Evolutionary conservation across 805 yeast genomes (phyloP).

Genomic region (Yarrowia keelungensis): DNA sequence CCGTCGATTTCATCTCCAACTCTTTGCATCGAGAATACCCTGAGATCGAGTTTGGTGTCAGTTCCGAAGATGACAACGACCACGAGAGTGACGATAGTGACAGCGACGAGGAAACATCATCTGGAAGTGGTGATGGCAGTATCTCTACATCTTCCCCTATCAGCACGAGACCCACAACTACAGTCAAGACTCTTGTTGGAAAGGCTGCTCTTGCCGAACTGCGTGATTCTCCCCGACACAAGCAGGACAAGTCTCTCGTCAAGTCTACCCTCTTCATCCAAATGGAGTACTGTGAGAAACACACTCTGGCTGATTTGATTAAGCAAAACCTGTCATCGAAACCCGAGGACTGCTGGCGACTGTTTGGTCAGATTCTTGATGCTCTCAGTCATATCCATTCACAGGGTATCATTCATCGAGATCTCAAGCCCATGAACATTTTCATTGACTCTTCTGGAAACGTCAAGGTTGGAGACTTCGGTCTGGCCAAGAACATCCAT

Average conservation of each 20-base stretch:
- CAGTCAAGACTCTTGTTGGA: constrained; percentile 32
- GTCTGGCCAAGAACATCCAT: constrained; percentile 77
- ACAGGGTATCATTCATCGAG: constrained; percentile 94
- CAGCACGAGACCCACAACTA: background rate
- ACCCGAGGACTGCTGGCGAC: constrained; percentile 86
- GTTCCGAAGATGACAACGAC: constrained; percentile 41
- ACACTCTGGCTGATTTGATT: constrained; percentile 83
- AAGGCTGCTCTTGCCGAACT: constrained; percentile 36
- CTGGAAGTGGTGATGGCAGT: background rate
- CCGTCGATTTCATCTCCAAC: constrained; percentile 46
- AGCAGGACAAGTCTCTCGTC: constrained; percentile 44
- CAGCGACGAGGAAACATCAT: constrained; percentile 21
- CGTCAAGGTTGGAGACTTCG: constrained; percentile 96
- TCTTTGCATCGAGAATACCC: constrained; percentile 43
- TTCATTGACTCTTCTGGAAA: constrained; percentile 90
- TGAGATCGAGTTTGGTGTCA: constrained; percentile 44
- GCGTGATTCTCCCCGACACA: constrained; percentile 28
- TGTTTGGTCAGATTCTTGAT: constrained; percentile 84
- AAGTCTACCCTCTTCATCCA: constrained; percentile 87
- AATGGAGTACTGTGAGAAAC: constrained; percentile 98
- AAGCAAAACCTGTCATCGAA: constrained; percentile 73
- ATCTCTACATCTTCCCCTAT: constrained; percentile 4
- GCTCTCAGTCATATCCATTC: constrained; percentile 90
- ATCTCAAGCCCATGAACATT: constrained; percentile 92
- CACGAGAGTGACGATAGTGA: constrained; percentile 33